A percentile compares a stretch with the other conserved stretches of the same genome.
Conservation (phyloP, 768 basidiomycete species). For the Inosperma sp. region DNA sequence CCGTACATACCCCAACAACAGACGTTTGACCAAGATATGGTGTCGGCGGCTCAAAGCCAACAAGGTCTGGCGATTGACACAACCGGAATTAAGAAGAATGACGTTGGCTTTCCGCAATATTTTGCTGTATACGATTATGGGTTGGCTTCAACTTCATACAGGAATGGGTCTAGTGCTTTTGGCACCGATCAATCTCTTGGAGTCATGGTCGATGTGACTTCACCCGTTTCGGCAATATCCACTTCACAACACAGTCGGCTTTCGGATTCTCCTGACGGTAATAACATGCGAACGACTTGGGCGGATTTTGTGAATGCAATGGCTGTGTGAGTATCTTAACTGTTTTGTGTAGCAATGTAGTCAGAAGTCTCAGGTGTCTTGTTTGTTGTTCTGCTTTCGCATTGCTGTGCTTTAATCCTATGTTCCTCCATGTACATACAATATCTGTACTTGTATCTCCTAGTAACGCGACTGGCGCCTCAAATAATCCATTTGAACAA, state of each 20-base stretch:
- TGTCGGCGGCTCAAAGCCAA: conserved; percentile 25
- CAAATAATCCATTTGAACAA: no score
- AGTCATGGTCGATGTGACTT: conserved; percentile 11
- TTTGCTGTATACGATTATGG: conserved; percentile 76
- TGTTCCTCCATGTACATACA: no score
- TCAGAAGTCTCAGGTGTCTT: no score
- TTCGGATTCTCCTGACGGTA: conserved; percentile 57
- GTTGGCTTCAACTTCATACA: conserved; percentile 28
- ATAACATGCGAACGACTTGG: conserved; percentile 62
- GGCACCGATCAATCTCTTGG: neutral
- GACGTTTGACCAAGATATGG: conserved; percentile 20
- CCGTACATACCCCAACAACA: conserved; percentile 33
- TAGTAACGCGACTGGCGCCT: no score
- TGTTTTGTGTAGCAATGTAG: no score
- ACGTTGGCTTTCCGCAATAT: conserved; percentile 52
- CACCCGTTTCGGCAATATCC: conserved; percentile 35
- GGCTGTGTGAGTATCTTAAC: conserved; percentile 31
- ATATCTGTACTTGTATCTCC: no score
- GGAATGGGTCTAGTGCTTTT: conserved; percentile 14
- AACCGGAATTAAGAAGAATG: conserved; percentile 15
- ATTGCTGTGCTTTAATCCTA: no score
- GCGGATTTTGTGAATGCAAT: conserved; percentile 54
- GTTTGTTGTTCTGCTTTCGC: no score
- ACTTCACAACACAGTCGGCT: conserved; percentile 29
- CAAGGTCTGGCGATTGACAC: conserved; percentile 15